Base-by-base conservation (phyloP, 2,329 filamentous ascomycete species). In the Bipolaris oryzae region DNA sequence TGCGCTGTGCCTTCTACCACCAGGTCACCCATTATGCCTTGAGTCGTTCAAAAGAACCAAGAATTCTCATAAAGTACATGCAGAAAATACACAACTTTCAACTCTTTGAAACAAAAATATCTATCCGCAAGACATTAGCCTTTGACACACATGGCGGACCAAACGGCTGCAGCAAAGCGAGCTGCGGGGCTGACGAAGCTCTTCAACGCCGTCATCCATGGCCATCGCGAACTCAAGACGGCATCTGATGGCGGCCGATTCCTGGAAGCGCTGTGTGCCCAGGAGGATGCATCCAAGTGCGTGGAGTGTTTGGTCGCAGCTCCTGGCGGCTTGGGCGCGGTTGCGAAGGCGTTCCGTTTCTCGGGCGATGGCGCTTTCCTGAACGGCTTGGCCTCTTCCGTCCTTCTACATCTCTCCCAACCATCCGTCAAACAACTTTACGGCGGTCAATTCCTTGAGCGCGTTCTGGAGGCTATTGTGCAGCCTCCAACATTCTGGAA, bases 401-500 rank as follows among this genome's bases (percentile, higher is more conserved):
- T 79, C 7, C 62, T 82, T 25, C 58, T 33, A 5, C 78, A 78
- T 51, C 57, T 82, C 1, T 69, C 76, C 0, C 72, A 80, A 43
- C 78, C 80, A 1, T 69, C 63, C 0, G 61, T 87, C 43, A 84
- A 83, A 57, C 72, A 78, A 25, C 64, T 86, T 2, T 81, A 78
- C 51, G 77, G 78, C 48, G 85, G 85, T 0, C 74, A 80, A 11
- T 77, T 85, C 37, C 72, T 87, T 2, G 72, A 76, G 31, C 73
- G 79, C 13, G 45, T 87, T 2, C 66, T 87, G 1, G 57, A 76
- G 0, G 71, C 74, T 0, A 73, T 87, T 2, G 70, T 83, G 1
- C 74, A 84, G 1, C 85, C 86, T 0, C 79, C 80, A 0, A 82
- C 81, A 0, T 76, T 87, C 11, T 88, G 86, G 86, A 76, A 78